Evolutionary conservation across 1,139 yeast genomes (phyloP), one percentile per base, ranked within the genome.

Genomic region (Yamadazyma trypodendri): DNA sequence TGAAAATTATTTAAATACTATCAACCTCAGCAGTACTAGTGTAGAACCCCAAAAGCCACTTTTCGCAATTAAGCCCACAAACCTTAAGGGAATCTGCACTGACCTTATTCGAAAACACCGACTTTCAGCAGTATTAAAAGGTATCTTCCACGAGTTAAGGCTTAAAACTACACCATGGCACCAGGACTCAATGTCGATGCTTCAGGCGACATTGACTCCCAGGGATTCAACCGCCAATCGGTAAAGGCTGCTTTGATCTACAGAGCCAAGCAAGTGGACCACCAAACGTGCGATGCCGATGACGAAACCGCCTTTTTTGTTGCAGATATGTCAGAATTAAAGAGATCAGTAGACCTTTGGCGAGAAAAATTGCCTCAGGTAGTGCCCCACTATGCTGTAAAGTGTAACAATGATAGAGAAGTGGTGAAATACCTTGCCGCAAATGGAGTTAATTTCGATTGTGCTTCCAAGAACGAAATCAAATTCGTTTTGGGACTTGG

Each of bases 381-480:
- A 32, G 76, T 77, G 40, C 96, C 97, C 23, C 81, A 73, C 60
- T 92, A 89, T 62, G 97, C 98, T 18, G 94, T 92, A 51, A 92
- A 92, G 64, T 92, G 97, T 67, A 92, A 92, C 67, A 86, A 90
- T 35, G 81, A 88, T 57, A 49, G 65, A 6, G 66, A 68, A 42
- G 80, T 92, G 13, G 61, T 92, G 45, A 60, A 66, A 40, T 60
- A 74, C 31, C 69, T 92, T 48, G 80, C 78, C 12, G 47, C 63
- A 2, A 60, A 81, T 46, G 95, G 92, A 12, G 75, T 81, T 40
- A 85, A 85, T 43, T 92, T 92, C 58, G 98, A 92, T 60, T 92
- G 98, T 66, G 97, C 97, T 11, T 87, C 96, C 24, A 81, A 84
- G 56, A 73, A 75, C 47, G 98, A 92, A 64, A 87, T 92, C 53